Conservation (phyloP, 352 stramenopile genomes). For the Aphanomyces stellatus region DNA sequence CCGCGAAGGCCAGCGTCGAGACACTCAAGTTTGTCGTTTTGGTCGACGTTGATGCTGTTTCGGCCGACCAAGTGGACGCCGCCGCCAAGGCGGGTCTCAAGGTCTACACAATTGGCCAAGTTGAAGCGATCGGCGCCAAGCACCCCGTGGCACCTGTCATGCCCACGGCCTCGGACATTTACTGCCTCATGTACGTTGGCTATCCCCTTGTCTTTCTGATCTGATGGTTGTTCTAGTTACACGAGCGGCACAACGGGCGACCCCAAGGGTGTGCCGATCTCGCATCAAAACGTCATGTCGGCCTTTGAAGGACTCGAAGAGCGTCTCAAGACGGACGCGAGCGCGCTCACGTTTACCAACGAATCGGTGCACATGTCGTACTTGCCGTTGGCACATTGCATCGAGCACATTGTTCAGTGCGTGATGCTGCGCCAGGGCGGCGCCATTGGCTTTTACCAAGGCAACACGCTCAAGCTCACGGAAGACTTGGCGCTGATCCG, state of each 20-base stretch:
- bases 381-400: slow-evolving; percentile 94
- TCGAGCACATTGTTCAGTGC: slow-evolving; percentile 88
- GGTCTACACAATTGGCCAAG: slow-evolving; percentile 3
- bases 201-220: neutral
- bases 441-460: slow-evolving; percentile 84
- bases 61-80: neutral
- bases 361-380: slow-evolving; percentile 88
- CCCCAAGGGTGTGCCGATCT: slow-evolving; percentile 94
- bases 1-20: slow-evolving; percentile 36
- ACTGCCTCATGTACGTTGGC: slow-evolving; percentile 21
- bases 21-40: slow-evolving; percentile 35
- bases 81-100: neutral
- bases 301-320: slow-evolving; percentile 24
- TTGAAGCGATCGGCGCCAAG: slow-evolving; percentile 4
- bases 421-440: slow-evolving; percentile 75
- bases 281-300: slow-evolving; percentile 69
- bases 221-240: slow-evolving; percentile 41
- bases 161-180: neutral
- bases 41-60: neutral
- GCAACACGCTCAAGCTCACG: slow-evolving; percentile 86
- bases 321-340: slow-evolving; percentile 28
- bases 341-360: slow-evolving; percentile 52
- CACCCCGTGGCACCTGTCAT: neutral
- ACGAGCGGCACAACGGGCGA: slow-evolving; percentile 94
- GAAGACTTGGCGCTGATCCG: slow-evolving; percentile 90